These are phyloP conservation scores for Hypoxylon subgilvum DNA, from an alignment of 495 filamentous ascomycete genomes.

Conservation along the genomic window DNA sequence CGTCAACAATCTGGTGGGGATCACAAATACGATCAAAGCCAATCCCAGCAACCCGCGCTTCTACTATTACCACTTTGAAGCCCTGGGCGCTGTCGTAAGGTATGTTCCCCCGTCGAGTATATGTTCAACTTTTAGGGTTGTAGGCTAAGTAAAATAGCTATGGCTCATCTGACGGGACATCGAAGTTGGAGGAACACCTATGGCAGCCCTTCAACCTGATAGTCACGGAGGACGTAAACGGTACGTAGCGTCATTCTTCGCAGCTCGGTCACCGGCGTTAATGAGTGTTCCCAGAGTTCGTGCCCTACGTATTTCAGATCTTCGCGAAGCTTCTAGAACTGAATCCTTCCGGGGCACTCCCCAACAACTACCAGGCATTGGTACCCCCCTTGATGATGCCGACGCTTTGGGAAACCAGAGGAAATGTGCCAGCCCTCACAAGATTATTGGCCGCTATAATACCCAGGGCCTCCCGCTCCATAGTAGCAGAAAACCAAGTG, in stretches of 20 bases:
- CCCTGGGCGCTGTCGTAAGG: slow-evolving; percentile 90
- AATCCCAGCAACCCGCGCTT: slow-evolving; percentile 98
- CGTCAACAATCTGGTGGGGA: slow-evolving; percentile 77
- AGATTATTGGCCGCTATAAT: slow-evolving; percentile 85
- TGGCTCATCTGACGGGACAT: slow-evolving; percentile 60
- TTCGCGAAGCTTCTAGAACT: slow-evolving; percentile 87
- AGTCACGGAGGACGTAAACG: slow-evolving; percentile 78
- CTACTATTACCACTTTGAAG: slow-evolving; percentile 98
- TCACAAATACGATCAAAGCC: slow-evolving; percentile 83
- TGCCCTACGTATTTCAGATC: slow-evolving; percentile 95
- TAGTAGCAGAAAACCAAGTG: slow-evolving; percentile 72
- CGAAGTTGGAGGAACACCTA: slow-evolving; percentile 74
- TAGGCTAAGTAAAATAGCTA: slow-evolving; percentile 60
- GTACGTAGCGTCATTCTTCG: slow-evolving; percentile 49
- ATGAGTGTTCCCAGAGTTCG: slow-evolving; percentile 70
- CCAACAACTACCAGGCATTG: slow-evolving; percentile 76
- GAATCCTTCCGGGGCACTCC: slow-evolving; percentile 73
- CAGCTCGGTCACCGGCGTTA: slow-evolving; percentile 13
- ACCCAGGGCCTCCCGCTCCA: slow-evolving; percentile 71
- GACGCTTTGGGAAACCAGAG: slow-evolving; percentile 82
- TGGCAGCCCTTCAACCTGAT: slow-evolving; percentile 78
- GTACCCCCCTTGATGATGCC: slow-evolving; percentile 76
- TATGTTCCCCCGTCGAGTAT: slow-evolving; percentile 38
- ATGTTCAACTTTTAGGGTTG: neutral
- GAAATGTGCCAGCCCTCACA: slow-evolving; percentile 89